phyloP scores from a whole-genome alignment of 768 basidiomycete species.

The Xerocomus spinulosus region DNA sequence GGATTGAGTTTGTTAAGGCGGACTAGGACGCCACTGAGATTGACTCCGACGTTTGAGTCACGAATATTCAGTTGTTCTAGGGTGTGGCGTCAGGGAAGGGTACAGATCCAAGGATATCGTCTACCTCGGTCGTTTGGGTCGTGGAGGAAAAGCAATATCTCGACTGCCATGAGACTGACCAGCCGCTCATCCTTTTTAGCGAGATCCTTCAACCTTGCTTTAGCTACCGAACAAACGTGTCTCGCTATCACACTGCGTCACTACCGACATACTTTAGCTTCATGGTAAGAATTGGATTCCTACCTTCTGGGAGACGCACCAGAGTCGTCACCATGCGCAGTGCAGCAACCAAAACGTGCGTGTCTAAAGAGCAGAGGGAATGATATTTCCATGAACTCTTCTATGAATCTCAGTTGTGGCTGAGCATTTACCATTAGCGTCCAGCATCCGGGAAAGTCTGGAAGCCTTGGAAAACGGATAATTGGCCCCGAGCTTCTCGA shows the following conservation, averaged over 20 bases:
- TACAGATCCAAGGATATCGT: not conserved
- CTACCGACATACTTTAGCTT: too few species aligned
- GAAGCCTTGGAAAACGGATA: not conserved
- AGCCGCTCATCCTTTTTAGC: slow-evolving; percentile 4
- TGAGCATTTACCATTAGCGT: slow-evolving; percentile 4
- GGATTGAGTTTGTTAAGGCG: not conserved
- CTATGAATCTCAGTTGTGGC: too few species aligned
- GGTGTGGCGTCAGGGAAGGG: not conserved
- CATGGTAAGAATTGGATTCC: too few species aligned
- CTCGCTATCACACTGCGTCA: not conserved
- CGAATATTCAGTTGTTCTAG: slow-evolving; percentile 9
- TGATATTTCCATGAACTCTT: not conserved
- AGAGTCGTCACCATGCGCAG: slow-evolving; percentile 15
- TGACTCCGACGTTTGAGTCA: slow-evolving; percentile 6
- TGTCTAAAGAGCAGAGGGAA: slow-evolving; percentile 8
- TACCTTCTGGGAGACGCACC: slow-evolving; percentile 13
- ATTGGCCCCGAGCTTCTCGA: slow-evolving; percentile 1
- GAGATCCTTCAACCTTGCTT: slow-evolving; percentile 10
- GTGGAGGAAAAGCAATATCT: slow-evolving; percentile 12
- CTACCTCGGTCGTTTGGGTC: not conserved
- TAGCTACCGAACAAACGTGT: slow-evolving; percentile 4
- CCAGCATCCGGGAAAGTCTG: slow-evolving; percentile 15
- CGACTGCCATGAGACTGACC: slow-evolving; percentile 18
- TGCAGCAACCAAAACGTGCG: slow-evolving; percentile 5
- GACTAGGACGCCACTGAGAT: slow-evolving; percentile 14